Base-by-base conservation (phyloP, 805 yeast species). In the Maudiozyma saulgeensis region DNA sequence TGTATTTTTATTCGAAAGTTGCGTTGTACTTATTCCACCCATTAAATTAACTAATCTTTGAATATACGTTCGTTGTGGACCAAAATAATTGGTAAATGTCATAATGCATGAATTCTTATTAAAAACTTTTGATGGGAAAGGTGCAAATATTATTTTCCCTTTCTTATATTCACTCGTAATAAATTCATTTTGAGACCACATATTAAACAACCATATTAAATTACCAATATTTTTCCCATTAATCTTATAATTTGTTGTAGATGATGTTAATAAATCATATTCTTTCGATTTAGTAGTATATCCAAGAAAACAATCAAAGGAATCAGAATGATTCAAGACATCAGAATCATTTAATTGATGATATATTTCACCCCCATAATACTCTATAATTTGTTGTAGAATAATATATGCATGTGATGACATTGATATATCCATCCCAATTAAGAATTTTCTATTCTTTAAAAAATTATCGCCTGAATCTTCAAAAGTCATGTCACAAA, bases 31-130 rank as follows among this genome's bases (percentile, higher is more conserved):
- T 0, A 67, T 67, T 0, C 91, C 97, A 2, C 98, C 97, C 58
- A 87, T 61, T 0, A 83, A 72, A 19, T 71, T 71, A 3, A 84
- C 78, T 12, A 91, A 68, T 44, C 73, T 73, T 48, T 81, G 80
- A 35, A 93, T 67, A 57, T 87, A 91, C 38, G 71, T 68, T 41
- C 99, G 69, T 1, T 95, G 85, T 59, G 85, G 93, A 0, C 97
- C 97, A 21, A 84, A 77, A 60, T 86, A 89, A 58, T 88, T 87
- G 0, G 96, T 82, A 3, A 87, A 77, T 9, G 88, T 75, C 11
- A 88, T 76, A 3, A 73, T 68, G 38, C 80, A 63, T n/a, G 76
- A 73, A 15, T 68, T 67, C 71, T 84, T 77, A 5, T 73, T 79
- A 1, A 76, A 70, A 2, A 87, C 56, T 0, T 63, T 69, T 21